Conservation (phyloP, 768 basidiomycete genomes). For the Suillus tomentosus region DNA sequence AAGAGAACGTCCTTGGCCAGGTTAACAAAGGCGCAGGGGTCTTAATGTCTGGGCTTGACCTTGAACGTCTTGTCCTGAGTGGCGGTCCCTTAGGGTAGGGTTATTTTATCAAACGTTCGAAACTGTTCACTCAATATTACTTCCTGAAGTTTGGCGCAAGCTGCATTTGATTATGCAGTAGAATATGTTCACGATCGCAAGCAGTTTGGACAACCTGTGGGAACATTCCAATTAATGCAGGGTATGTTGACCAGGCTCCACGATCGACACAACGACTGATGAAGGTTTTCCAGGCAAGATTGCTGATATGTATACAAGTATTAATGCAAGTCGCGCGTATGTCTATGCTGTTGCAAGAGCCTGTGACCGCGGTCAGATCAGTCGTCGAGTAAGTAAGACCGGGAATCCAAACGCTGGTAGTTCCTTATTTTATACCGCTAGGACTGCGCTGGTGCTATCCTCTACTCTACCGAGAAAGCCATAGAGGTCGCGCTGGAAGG, state of each 20-base stretch:
- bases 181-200: constrained; percentile 92
- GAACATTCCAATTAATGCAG: constrained; percentile 96
- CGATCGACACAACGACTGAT: background rate
- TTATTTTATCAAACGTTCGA: constrained; percentile 5
- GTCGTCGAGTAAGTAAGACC: constrained; percentile 61
- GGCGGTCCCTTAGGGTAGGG: constrained; percentile 87
- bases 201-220: constrained; percentile 87
- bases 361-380: constrained; percentile 78
- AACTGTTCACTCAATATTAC: constrained; percentile 12
- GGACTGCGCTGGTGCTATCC: constrained; percentile 95
- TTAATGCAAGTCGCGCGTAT: constrained; percentile 86
- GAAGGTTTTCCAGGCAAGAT: constrained; percentile 57
- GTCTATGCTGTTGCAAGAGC: constrained; percentile 92
- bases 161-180: constrained; percentile 85
- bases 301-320: constrained; percentile 93
- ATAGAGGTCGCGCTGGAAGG: constrained; percentile 89
- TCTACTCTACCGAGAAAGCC: constrained; percentile 91
- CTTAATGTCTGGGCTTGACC: constrained; percentile 92
- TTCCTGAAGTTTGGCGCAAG: constrained; percentile 76
- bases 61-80: constrained; percentile 88
- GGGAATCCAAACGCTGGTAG: background rate
- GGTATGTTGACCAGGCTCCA: constrained; percentile 44
- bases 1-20: constrained; percentile 83
- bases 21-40: constrained; percentile 82
- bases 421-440: constrained; percentile 34